Base-by-base conservation (phyloP, 768 basidiomycete genomes). In the Suillus brevipes region DNA sequence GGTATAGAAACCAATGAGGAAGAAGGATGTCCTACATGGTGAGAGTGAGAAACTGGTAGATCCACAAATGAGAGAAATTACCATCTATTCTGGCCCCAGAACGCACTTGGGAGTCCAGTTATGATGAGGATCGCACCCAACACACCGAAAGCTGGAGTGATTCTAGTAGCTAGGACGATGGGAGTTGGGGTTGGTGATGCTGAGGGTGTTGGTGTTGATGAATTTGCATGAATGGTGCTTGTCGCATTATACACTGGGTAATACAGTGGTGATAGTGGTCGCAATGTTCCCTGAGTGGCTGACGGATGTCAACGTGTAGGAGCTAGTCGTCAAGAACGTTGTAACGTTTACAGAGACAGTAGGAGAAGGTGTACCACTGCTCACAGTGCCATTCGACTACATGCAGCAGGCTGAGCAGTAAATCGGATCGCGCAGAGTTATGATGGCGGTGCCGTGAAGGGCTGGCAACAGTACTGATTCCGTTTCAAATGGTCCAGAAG, bases 51-150 rank as follows among this genome's bases (percentile, higher is more conserved):
- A 63, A 63, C 23, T 18, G 66, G 64, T 53, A 65, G 28, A 64
- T 16, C 43, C 25, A 18, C 25, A 57, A 31, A 25, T n/a, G 23
- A 25, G 25, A 60, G 57, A 34, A 61, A 40, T 49, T 72, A 91
- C 95, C 96, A 97, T 84, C 95, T 82, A 76, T 97, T 96, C 83
- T 97, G 94, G 25, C 96, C 96, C 79, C 92, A 89, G 69, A 94
- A 94, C 4, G 92, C 91, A 61, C 92, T 91, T 10, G 94, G 94
- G 7, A 96, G 80, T 56, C 96, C 96, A 10, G 92, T 94, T 58
- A 97, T 72, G 69, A 97, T 94, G 73, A 98, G 87, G 66, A 97
- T 77, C 6, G 86, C 91, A 56, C 96, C 96, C 18, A 95, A 83
- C 36, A 95, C 92, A 60, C 89, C 95, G 77, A 96, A 98, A 18